These are phyloP conservation scores for Trichoderma cornu-damae DNA, from an alignment of 2,329 filamentous ascomycete species.

Conservation along the genomic window DNA sequence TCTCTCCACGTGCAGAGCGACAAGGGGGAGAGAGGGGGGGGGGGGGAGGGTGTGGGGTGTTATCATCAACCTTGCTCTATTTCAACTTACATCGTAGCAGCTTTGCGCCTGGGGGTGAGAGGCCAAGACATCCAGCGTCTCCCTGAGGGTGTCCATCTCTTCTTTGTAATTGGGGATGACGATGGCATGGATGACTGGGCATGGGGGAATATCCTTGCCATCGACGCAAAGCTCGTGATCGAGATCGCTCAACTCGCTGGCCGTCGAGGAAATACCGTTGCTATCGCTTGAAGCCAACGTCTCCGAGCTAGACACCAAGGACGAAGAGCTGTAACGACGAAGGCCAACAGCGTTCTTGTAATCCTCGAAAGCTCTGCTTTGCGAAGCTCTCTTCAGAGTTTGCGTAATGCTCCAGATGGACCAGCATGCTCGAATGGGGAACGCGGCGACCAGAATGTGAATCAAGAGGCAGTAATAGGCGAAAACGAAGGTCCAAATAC, in stretches of 20 bases:
- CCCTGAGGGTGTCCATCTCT: constrained; percentile 60
- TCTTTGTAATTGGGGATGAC: constrained; percentile 72
- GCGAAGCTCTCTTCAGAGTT: constrained; percentile 43
- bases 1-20: neutral
- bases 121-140: constrained; percentile 64
- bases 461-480: constrained; percentile 62
- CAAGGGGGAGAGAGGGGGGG: neutral
- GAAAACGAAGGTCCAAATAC: constrained; percentile 51
- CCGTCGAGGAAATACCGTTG: constrained; percentile 43
- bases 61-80: neutral
- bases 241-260: constrained; percentile 48
- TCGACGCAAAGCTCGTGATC: constrained; percentile 46
- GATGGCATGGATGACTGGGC: constrained; percentile 57
- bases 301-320: constrained; percentile 53
- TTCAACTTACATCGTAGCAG: constrained; percentile 61
- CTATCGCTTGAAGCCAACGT: constrained; percentile 41
- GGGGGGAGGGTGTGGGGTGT: too few species aligned
- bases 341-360: constrained; percentile 42
- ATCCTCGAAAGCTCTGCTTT: constrained; percentile 43
- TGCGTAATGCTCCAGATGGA: constrained; percentile 54
- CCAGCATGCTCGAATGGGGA: constrained; percentile 59
- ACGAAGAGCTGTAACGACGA: constrained; percentile 48
- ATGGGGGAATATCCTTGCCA: constrained; percentile 37
- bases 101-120: constrained; percentile 58
- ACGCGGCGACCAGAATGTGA: constrained; percentile 58